Base-by-base conservation (phyloP, 192 early-diverging fungal genomes). In the Coemansia sp. region DNA sequence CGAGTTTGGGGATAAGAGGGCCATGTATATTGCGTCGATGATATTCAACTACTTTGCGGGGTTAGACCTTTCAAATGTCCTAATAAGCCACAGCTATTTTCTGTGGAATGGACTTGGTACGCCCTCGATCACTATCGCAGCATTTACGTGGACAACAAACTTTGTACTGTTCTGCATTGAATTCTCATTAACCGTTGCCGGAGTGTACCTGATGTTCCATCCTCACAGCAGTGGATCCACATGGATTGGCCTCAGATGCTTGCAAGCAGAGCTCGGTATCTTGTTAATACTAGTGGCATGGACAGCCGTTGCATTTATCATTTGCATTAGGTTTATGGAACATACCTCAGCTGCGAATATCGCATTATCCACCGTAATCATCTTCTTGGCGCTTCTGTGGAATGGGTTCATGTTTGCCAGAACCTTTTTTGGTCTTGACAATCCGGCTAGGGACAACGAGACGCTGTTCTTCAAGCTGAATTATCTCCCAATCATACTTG, bases 11-110 rank as follows among this genome's bases (percentile, higher is more conserved):
- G 63, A 67, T 48, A 71, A 70, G 49, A 45, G 41, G 0, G 46
- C 57, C n/a, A 66, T 70, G 12, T 77, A 77, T 41, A 71, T 67
- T 26, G 75, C 69, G 6, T 77, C 75, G 2, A 38, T 77, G 30
- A 67, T 71, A 35, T 77, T 77, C 49, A 63, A 71, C 39, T 71
- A 71, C 51, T 36, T 59, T 59, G 38, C 38, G 10, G n/a, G n/a
- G n/a, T n/a, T n/a, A n/a, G n/a, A n/a, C n/a, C n/a, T n/a, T n/a
- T n/a, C n/a, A n/a, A n/a, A n/a, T n/a, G n/a, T n/a, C n/a, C n/a
- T n/a, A n/a, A 53, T 53, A 30, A 23, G 24, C 51, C 26, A 53
- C 24, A 53, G 51, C 2, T 53, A 30, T 26, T 23, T 53, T 9
- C 51, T 53, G 51, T 53, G 51, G 51, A 26, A 53, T 9, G 8